Evolutionary conservation across 2,329 filamentous ascomycete genomes (phyloP).

Genomic region (Exophiala aquamarina): DNA sequence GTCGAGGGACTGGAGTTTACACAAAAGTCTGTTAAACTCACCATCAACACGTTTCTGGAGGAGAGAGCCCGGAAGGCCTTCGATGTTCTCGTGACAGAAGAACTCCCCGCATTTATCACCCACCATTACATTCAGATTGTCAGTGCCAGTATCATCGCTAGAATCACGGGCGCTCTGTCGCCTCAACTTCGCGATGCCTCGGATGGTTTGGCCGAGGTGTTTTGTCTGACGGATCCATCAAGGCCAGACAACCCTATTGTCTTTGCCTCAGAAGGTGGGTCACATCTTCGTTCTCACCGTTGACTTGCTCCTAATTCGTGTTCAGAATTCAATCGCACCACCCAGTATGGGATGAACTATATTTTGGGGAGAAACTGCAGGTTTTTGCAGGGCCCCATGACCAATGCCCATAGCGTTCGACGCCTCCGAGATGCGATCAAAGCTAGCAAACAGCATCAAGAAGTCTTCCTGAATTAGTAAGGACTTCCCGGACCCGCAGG

Average conservation of each 20-base stretch:
- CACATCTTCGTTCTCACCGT: not conserved
- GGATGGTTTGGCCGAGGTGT: slow-evolving; percentile 73
- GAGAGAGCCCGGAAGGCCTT: slow-evolving; percentile 67
- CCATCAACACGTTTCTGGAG: slow-evolving; percentile 59
- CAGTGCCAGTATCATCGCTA: slow-evolving; percentile 66
- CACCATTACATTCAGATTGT: slow-evolving; percentile 68
- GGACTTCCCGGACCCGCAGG: slow-evolving; percentile 25
- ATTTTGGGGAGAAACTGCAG: slow-evolving; percentile 74
- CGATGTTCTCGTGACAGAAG: slow-evolving; percentile 62
- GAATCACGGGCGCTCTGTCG: slow-evolving; percentile 67
- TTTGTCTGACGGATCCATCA: slow-evolving; percentile 74
- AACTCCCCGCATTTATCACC: slow-evolving; percentile 71
- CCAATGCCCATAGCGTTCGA: slow-evolving; percentile 61
- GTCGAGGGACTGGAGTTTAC: slow-evolving; percentile 60
- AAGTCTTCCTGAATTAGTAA: slow-evolving; percentile 74
- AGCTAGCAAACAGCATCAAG: slow-evolving; percentile 68
- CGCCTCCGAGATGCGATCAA: slow-evolving; percentile 62
- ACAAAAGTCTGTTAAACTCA: slow-evolving; percentile 49
- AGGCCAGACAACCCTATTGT: slow-evolving; percentile 73
- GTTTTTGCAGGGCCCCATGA: slow-evolving; percentile 74
- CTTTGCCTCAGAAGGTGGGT: slow-evolving; percentile 69
- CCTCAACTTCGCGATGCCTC: slow-evolving; percentile 66
- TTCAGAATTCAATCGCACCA: slow-evolving; percentile 70
- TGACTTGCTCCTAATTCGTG: slow-evolving; percentile 5
- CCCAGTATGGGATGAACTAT: slow-evolving; percentile 72